These are phyloP conservation scores for Zymoseptoria tritici DNA, from an alignment of 2,329 filamentous ascomycete species.

Conservation along the genomic window DNA sequence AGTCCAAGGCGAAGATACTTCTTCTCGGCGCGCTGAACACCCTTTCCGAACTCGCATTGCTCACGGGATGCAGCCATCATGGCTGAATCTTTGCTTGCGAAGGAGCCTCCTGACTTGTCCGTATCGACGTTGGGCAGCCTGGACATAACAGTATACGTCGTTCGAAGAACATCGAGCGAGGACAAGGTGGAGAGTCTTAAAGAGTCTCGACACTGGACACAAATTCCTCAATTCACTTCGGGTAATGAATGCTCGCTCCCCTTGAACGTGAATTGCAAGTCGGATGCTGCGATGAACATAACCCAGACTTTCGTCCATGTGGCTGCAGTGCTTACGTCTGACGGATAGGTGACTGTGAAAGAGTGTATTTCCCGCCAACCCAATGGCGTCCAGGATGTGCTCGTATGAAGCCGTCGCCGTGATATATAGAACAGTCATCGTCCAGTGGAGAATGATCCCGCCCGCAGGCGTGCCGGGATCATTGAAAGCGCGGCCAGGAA, in stretches of 20 bases:
- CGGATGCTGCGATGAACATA: too few relatives aligned
- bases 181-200: too few relatives aligned
- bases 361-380: slow-evolving; percentile 3
- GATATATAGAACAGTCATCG: slow-evolving; percentile 4
- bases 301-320: too few relatives aligned
- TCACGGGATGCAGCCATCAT: not conserved
- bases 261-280: too few relatives aligned
- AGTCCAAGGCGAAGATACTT: not conserved
- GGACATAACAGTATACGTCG: too few relatives aligned
- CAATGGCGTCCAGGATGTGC: slow-evolving; percentile 1
- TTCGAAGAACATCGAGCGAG: too few relatives aligned
- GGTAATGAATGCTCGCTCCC: too few relatives aligned
- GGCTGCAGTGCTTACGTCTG: not conserved
- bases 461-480: slow-evolving; percentile 7
- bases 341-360: slow-evolving; percentile 5
- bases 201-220: too few relatives aligned
- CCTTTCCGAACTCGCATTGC: not conserved
- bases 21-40: not conserved
- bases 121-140: not conserved
- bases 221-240: too few relatives aligned
- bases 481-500: slow-evolving; percentile 1
- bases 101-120: not conserved
- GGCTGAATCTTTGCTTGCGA: not conserved
- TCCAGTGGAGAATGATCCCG: slow-evolving; percentile 8
- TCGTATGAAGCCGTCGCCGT: slow-evolving; percentile 4